These are phyloP conservation scores for Rubia tinctorum DNA, from an alignment of 305 asterid species.

Conservation along the genomic window DNA sequence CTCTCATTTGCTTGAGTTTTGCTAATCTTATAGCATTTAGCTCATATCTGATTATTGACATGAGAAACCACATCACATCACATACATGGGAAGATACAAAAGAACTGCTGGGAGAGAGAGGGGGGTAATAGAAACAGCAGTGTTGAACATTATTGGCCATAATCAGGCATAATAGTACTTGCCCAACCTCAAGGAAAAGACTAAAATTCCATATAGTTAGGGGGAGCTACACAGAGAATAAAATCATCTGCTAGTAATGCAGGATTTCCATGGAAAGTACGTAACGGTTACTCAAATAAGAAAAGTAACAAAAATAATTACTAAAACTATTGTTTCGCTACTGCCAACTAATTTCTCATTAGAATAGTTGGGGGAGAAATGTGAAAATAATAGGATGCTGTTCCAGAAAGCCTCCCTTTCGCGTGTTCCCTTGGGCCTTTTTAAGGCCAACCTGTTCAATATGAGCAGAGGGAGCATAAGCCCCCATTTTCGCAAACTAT, in stretches of 20 bases:
- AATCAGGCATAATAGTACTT: neutral
- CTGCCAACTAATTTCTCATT: neutral
- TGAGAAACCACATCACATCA: conserved; percentile 16
- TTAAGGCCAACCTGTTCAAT: too few relatives aligned
- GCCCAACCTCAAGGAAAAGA: neutral
- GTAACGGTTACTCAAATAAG: neutral
- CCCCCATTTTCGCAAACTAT: too few relatives aligned
- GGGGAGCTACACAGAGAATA: neutral
- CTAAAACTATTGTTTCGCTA: neutral
- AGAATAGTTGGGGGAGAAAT: too few relatives aligned
- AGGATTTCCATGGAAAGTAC: neutral
- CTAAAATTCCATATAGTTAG: neutral
- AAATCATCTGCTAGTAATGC: neutral
- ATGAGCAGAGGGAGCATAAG: too few relatives aligned
- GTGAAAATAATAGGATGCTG: too few relatives aligned
- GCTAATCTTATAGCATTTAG: conserved; percentile 63
- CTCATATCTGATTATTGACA: conserved; percentile 60
- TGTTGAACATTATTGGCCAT: neutral
- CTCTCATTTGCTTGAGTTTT: conserved; percentile 50
- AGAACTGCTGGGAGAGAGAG: neutral
- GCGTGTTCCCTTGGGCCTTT: too few relatives aligned
- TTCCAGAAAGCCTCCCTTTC: too few relatives aligned
- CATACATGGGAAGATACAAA: neutral
- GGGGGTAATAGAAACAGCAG: neutral
- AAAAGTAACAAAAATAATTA: neutral